Base-by-base conservation (phyloP, 1,284 basidiomycete genomes). In the Irpex rosettiformis region DNA sequence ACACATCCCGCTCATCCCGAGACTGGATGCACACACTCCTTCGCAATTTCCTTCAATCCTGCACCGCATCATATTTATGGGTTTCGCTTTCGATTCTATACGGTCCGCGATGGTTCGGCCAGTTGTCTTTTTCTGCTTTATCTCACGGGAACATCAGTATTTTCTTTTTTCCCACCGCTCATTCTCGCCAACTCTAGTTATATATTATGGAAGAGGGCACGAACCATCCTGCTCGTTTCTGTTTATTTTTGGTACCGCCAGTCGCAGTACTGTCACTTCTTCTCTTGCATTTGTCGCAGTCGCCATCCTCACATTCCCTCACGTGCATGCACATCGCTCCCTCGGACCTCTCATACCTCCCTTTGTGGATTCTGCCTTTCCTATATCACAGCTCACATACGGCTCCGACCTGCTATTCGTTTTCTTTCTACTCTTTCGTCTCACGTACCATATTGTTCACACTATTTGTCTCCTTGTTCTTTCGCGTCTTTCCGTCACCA, bases 381-480 rank as follows among this genome's bases (percentile, higher is more conserved):
- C 16, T 11, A 16, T 16, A 37, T 37, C 33, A 11, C 33, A 52
- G 21, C 51, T 58, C 56, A 57, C 52, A 61, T 58, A 64, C 63
- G 40, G 57, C 58, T 47, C 61, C 56, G 58, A 56, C 56, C 57
- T 61, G 56, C 58, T 60, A 62, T 58, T 61, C 62, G 52, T 65
- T 57, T 52, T 58, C 82, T 81, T 81, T 80, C 76, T 82, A 80
- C 71, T 70, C 72, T 63, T 62, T 60, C 55, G 55, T 58, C 57
- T 42, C 48, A 61, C 60, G 61, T 61, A 61, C 59, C 58, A 62
- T 47, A 33, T 49, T 51, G 59, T 53, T 47, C 22, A 30, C 47
- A 49, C 53, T 52, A 51, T 24, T 51, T 22, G 8, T 47, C 21
- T 47, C 21, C 54, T 47, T 60, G 45, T 59, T 55, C 33, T 52